Percentiles rank a stretch among this genome's conserved stretches.
These are phyloP conservation scores for Gautieria morchelliformis DNA, from an alignment of 768 basidiomycete species.

Conservation along the genomic window DNA sequence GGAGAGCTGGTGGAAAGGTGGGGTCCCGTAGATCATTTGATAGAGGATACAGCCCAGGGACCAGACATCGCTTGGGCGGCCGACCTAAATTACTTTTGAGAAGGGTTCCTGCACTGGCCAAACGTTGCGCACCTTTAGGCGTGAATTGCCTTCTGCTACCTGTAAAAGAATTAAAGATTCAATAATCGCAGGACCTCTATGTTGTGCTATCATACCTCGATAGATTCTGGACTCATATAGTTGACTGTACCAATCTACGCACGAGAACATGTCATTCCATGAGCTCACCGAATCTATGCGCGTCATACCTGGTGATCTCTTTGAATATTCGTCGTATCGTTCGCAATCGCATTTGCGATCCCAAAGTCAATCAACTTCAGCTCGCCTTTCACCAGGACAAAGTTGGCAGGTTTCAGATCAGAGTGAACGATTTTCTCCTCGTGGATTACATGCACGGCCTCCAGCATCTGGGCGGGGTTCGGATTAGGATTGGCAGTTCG, in stretches of 20 bases:
- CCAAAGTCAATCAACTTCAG: constrained; percentile 98
- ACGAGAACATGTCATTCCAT: neutral
- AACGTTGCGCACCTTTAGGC: constrained; percentile 55
- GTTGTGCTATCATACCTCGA: constrained; percentile 40
- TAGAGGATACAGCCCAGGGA: constrained; percentile 96
- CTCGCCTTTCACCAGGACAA: constrained; percentile 89
- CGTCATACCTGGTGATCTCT: constrained; percentile 78
- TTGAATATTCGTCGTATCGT: constrained; percentile 97
- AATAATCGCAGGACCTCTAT: neutral
- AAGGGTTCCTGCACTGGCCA: neutral
- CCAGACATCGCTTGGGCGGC: constrained; percentile 95
- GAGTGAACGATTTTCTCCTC: constrained; percentile 99
- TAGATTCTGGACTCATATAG: constrained; percentile 98
- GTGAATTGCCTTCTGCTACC: constrained; percentile 72
- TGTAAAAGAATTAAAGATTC: neutral
- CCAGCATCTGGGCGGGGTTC: constrained; percentile 63
- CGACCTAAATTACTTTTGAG: constrained; percentile 30
- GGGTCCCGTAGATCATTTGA: constrained; percentile 94
- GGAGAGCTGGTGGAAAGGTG: constrained; percentile 82
- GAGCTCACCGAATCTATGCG: neutral
- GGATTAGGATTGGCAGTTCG: neutral
- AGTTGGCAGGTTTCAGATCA: constrained; percentile 97
- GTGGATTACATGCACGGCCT: constrained; percentile 97
- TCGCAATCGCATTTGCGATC: constrained; percentile 98
- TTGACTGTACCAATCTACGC: constrained; percentile 89